phyloP scores from a whole-genome alignment of 2,329 filamentous ascomycete genomes.

The Aspergillus carbonarius region DNA sequence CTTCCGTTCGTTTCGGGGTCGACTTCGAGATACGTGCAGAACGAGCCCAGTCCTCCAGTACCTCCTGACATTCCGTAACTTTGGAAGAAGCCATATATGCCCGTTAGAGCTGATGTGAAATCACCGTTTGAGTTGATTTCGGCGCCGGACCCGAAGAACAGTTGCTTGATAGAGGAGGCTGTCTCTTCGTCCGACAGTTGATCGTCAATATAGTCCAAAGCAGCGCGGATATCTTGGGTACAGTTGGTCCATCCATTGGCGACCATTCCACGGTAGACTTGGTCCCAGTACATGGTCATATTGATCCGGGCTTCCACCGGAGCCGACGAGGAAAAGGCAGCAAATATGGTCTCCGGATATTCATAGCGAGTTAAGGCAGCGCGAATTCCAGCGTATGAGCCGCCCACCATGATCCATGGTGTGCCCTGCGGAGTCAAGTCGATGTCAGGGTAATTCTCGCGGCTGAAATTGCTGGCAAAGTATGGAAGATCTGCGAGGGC shows the following conservation, averaged over 20 bases:
- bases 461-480: slow-evolving; percentile 44
- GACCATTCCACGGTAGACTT: slow-evolving; percentile 49
- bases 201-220: slow-evolving; percentile 50
- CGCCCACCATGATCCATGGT: slow-evolving; percentile 50
- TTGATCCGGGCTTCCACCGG: slow-evolving; percentile 50
- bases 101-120: slow-evolving; percentile 47
- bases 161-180: slow-evolving; percentile 46
- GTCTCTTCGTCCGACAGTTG: slow-evolving; percentile 39
- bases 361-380: slow-evolving; percentile 45
- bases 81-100: slow-evolving; percentile 47
- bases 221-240: slow-evolving; percentile 50
- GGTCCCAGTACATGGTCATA: slow-evolving; percentile 54
- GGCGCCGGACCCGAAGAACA: slow-evolving; percentile 50
- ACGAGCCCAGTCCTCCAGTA: slow-evolving; percentile 33
- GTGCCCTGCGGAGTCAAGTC: slow-evolving; percentile 42
- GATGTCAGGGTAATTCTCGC: slow-evolving; percentile 27
- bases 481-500: slow-evolving; percentile 47
- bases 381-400: slow-evolving; percentile 47
- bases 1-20: slow-evolving; percentile 38
- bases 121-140: slow-evolving; percentile 48
- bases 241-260: slow-evolving; percentile 53
- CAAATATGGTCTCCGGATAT: slow-evolving; percentile 44
- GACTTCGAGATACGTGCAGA: slow-evolving; percentile 51
- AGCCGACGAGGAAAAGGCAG: slow-evolving; percentile 43
- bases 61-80: slow-evolving; percentile 43